These are phyloP conservation scores for Wickerhamomyces kurtzmanii DNA, from an alignment of 805 yeast species.

Conservation along the genomic window DNA sequence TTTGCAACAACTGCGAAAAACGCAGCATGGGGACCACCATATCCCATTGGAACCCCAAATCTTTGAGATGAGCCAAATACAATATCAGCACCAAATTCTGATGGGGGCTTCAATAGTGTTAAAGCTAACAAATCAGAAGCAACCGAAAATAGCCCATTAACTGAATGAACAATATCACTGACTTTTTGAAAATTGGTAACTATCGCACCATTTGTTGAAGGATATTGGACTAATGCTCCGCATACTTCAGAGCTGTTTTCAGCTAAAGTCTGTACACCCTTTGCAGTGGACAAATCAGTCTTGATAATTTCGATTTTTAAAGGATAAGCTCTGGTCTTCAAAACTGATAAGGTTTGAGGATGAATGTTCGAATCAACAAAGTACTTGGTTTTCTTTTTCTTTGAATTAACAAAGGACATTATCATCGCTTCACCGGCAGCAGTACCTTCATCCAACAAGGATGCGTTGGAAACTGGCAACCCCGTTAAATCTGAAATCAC, in stretches of 20 bases:
- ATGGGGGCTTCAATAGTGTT: conserved; percentile 77
- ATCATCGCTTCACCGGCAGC: conserved; percentile 98
- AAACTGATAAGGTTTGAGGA: conserved; percentile 78
- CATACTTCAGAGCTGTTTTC: conserved; percentile 34
- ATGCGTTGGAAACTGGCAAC: conserved; percentile 89
- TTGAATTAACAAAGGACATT: conserved; percentile 56
- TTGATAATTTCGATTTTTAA: conserved; percentile 55
- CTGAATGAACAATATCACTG: conserved; percentile 55
- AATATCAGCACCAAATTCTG: conserved; percentile 82
- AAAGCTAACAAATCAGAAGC: conserved; percentile 92
- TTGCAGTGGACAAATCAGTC: conserved; percentile 40
- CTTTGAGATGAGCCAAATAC: conserved; percentile 91
- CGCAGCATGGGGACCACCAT: conserved; percentile 99
- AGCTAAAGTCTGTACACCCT: conserved; percentile 24
- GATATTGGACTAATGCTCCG: conserved; percentile 87
- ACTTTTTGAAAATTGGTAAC: conserved; percentile 39
- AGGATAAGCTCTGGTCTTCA: conserved; percentile 71
- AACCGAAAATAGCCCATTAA: conserved; percentile 70
- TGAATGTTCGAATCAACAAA: conserved; percentile 72
- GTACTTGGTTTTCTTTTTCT: conserved; percentile 58
- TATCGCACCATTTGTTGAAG: conserved; percentile 75
- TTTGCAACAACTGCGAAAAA: conserved; percentile 82
- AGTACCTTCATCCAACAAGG: conserved; percentile 90
- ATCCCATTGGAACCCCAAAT: conserved; percentile 96
- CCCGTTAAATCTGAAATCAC: conserved; percentile 86